Conservation (phyloP, 78 protist genomes). For the Dictyostelium capitatum region DNA sequence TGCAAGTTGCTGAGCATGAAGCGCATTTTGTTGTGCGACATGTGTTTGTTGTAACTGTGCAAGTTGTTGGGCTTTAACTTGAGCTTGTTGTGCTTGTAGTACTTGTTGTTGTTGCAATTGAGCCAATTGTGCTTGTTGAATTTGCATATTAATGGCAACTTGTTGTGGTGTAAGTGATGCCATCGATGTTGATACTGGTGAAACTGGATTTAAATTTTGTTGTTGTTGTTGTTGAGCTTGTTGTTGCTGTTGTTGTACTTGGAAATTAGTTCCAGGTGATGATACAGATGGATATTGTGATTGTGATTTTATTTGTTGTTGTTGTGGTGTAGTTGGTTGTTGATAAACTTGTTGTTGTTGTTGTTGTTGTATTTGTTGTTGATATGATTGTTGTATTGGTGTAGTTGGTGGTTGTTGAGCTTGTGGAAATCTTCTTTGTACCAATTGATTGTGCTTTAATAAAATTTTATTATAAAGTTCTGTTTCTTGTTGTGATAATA, state of each 20-base stretch:
- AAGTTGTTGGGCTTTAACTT: background rate
- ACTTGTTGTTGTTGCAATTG: background rate
- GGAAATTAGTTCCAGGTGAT: background rate
- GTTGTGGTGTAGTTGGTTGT: background rate
- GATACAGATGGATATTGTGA: background rate
- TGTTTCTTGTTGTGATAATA: background rate
- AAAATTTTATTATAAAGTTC: background rate
- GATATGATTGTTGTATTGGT: background rate
- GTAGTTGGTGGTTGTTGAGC: background rate
- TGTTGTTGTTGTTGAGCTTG: background rate
- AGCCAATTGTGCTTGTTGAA: background rate
- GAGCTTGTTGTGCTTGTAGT: background rate
- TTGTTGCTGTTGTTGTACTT: background rate
- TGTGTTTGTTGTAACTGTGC: constrained; percentile 6
- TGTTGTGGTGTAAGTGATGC: background rate
- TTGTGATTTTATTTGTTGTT: background rate
- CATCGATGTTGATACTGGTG: too few species aligned
- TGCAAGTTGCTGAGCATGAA: background rate
- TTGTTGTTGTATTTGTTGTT: background rate
- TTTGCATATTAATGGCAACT: too few species aligned
- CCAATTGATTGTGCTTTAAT: background rate
- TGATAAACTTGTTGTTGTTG: background rate
- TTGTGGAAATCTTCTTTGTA: background rate
- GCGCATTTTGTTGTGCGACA: background rate
- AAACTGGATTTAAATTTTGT: background rate